A percentile compares a stretch with the other conserved stretches of the same genome.
Conservation (phyloP, 1,284 basidiomycete genomes). For the Ganoderma leucocontextum region DNA sequence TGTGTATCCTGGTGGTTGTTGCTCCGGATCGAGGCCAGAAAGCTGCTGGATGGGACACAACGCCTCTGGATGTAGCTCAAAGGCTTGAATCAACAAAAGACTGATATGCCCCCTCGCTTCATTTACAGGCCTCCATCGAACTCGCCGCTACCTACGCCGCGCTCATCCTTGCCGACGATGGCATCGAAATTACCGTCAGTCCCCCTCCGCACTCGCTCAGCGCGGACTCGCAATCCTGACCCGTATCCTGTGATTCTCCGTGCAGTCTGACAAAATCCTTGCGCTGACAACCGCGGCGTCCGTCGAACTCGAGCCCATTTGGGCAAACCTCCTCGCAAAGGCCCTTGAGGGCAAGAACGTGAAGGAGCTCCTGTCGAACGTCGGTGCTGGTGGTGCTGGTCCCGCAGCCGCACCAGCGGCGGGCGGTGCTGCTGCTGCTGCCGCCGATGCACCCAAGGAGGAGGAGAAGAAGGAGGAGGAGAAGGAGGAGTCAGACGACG, state of each 20-base stretch:
- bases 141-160: constrained; percentile 92
- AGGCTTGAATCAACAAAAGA: constrained; percentile 8
- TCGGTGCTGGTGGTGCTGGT: constrained; percentile 85
- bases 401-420: constrained; percentile 68
- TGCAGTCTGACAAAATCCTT: constrained; percentile 90
- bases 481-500: constrained; percentile 92
- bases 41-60: constrained; percentile 32
- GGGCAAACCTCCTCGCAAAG: constrained; percentile 96
- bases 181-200: constrained; percentile 95
- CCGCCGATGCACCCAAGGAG: constrained; percentile 66
- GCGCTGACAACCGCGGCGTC: constrained; percentile 85
- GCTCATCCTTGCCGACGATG: constrained; percentile 97
- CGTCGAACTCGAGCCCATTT: constrained; percentile 95
- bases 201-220: background rate
- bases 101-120: constrained; percentile 13
- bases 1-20: constrained; percentile 13
- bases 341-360: constrained; percentile 98
- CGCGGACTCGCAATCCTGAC: background rate
- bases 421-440: constrained; percentile 59
- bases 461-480: constrained; percentile 85
- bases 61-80: constrained; percentile 29
- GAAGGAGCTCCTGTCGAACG: constrained; percentile 93
- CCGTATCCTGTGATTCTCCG: background rate
- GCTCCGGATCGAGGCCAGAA: constrained; percentile 2
- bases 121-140: constrained; percentile 68